Evolutionary conservation across 208 protist genomes (phyloP).

Genomic region (Acanthamoeba culbertsoni): DNA sequence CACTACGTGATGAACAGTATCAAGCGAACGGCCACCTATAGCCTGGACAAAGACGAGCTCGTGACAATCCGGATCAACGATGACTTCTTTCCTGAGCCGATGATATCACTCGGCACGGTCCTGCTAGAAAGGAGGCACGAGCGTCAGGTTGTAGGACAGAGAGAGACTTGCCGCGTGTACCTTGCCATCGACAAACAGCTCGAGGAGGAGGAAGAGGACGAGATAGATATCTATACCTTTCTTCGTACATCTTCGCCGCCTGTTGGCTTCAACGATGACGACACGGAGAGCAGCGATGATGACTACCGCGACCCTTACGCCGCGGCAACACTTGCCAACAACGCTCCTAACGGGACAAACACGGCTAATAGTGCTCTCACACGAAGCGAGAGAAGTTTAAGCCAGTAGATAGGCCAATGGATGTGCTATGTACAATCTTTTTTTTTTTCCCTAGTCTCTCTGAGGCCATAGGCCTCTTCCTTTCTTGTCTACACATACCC

Average conservation of each 20-base stretch:
- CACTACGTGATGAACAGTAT: not conserved
- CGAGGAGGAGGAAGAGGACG: constrained; percentile 4
- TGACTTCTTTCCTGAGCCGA: not conserved
- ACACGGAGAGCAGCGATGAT: not conserved
- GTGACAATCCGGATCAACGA: constrained; percentile 1
- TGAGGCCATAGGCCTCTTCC: no score
- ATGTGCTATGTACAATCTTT: no score
- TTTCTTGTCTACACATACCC: no score
- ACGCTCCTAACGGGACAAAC: not conserved
- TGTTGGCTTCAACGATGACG: not conserved
- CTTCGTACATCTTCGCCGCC: not conserved
- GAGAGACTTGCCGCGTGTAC: constrained; percentile 29
- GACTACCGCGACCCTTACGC: not conserved
- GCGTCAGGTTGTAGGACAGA: not conserved
- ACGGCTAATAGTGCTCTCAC: not conserved
- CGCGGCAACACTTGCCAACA: not conserved
- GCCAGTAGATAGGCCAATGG: not conserved
- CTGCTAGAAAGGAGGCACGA: not conserved
- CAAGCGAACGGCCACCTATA: not conserved
- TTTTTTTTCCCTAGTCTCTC: no score
- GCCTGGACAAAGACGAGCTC: not conserved
- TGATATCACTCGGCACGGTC: not conserved
- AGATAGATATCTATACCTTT: constrained; percentile 42
- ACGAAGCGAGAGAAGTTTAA: no score
- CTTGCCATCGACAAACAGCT: not conserved